These are phyloP conservation scores for Penicillium sp. DNA, from an alignment of 2,329 filamentous ascomycete genomes.

Conservation along the genomic window DNA sequence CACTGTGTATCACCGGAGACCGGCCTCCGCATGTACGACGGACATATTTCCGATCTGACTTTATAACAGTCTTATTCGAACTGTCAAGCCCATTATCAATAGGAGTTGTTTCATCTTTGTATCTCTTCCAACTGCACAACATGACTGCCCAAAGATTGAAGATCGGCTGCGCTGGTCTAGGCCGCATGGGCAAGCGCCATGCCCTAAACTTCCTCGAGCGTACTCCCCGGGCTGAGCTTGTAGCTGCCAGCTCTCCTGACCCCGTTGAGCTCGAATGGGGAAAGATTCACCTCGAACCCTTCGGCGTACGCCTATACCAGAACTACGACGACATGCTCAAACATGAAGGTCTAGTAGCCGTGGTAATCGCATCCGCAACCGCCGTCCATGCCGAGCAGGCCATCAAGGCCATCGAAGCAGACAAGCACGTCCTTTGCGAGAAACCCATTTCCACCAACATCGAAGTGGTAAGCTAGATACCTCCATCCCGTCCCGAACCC, in stretches of 20 bases:
- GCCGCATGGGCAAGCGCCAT: slow-evolving; percentile 52
- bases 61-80: background rate
- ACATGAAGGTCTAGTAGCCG: slow-evolving; percentile 53
- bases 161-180: slow-evolving; percentile 49
- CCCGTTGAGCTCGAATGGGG: slow-evolving; percentile 50
- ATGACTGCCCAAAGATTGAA: slow-evolving; percentile 38
- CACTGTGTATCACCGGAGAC: slow-evolving; percentile 14
- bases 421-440: slow-evolving; percentile 57
- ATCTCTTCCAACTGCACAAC: background rate
- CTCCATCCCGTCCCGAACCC: no score
- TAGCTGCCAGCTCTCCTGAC: slow-evolving; percentile 50
- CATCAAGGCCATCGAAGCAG: slow-evolving; percentile 54
- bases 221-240: slow-evolving; percentile 48
- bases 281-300: slow-evolving; percentile 48
- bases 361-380: slow-evolving; percentile 55
- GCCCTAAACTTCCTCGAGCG: slow-evolving; percentile 49
- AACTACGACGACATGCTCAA: slow-evolving; percentile 57
- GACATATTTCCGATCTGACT: background rate
- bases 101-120: background rate
- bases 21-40: slow-evolving; percentile 15
- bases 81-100: background rate
- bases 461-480: slow-evolving; percentile 49
- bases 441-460: slow-evolving; percentile 54
- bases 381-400: slow-evolving; percentile 56
- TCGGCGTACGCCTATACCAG: slow-evolving; percentile 52